Base-by-base conservation (phyloP, 352 stramenopile species). In the Globisporangium paddicum region DNA sequence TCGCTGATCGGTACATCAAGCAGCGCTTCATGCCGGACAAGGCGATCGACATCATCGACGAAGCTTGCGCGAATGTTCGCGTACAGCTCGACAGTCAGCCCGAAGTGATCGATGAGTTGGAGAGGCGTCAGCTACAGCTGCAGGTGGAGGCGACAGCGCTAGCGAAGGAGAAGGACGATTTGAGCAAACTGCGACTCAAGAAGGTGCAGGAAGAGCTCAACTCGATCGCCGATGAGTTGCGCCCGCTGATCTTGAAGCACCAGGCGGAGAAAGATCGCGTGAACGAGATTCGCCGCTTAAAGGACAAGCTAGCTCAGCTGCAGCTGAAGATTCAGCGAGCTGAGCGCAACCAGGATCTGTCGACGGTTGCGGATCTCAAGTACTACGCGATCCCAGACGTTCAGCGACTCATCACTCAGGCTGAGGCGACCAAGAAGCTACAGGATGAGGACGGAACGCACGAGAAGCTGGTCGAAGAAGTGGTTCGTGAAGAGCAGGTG, bases 51-150 rank as follows among this genome's bases (percentile, higher is more conserved):
- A 84, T 97, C 42, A 90, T 98, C 58, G 97, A 96, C 80, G 98
- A 99, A 85, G 96, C 95, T 32, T 78, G 83, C 66, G 71, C 87
- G 5, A 93, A 90, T 45, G 77, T 97, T 16, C 87, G 94, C 35
- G 90, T 98, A 0, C 89, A 98, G 59, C 72, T 98, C 16, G 96
- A 99, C 60, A 95, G 74, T 45, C 86, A 98, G 47, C 97, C 97
- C 0, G 96, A 99, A 69, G 83, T 96, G 45, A 98, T 99, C 62
- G 96, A 99, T 67, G 81, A 96, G 54, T 68, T 99, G 13, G 94
- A 99, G 59, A 77, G 96, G 11, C 86, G 91, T 21, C 88, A 98
- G 49, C 69, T 98, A n/a, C 88, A 98, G 69, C 78, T 99, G 0
- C 88, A 99, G 69, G 93, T 99, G 42, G 97, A 99, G 75, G 77